Base-by-base conservation (phyloP, 2,329 filamentous ascomycete genomes). In the Sodiomyces alkalinus region DNA sequence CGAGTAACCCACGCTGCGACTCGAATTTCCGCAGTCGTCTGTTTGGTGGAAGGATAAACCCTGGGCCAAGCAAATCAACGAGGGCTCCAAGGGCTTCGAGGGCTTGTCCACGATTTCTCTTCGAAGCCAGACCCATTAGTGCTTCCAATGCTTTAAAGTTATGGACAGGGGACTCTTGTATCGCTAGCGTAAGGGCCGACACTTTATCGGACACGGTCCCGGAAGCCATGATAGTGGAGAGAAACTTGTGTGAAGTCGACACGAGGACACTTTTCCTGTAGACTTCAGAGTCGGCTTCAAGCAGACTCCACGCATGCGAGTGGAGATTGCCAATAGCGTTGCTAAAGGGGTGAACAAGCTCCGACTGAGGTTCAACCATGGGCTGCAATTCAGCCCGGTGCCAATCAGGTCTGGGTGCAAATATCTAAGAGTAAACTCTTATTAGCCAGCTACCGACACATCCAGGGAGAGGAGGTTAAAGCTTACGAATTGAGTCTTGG, bases 181-280 rank as follows among this genome's bases (percentile, higher is more conserved):
- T 75, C 31, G 90, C 80, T 41, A 98, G 63, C 4, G 90, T 98
- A 45, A 98, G 62, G 4, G 90, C 92, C 3, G 90, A 98, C 23
- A 96, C 79, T 52, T 94, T 96, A 52, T 98, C 90, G 31, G 85
- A 92, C 41, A 96, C 70, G 7, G 92, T 98, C 62, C 90, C 90
- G 2, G 86, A 92, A 7, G 83, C 64, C 81, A 96, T 94, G 49
- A 98, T 94, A 12, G 85, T 92, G 2, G 86, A 82, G 63, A 96
- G 76, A 61, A 98, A 98, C 51, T 86, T 92, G 53, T 92, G 80
- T 22, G 86, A 87, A 3, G 87, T 90, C 16, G 82, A 83, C 28
- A 81, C 73, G 6, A 80, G 73, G 31, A 80, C 60, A 40, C 82
- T 76, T 16, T 73, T 69, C 31, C 66, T 65, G 55, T 94, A 98